Evolutionary conservation across 2,329 filamentous ascomycete species (phyloP).

Genomic region (Chaetomium sp.): DNA sequence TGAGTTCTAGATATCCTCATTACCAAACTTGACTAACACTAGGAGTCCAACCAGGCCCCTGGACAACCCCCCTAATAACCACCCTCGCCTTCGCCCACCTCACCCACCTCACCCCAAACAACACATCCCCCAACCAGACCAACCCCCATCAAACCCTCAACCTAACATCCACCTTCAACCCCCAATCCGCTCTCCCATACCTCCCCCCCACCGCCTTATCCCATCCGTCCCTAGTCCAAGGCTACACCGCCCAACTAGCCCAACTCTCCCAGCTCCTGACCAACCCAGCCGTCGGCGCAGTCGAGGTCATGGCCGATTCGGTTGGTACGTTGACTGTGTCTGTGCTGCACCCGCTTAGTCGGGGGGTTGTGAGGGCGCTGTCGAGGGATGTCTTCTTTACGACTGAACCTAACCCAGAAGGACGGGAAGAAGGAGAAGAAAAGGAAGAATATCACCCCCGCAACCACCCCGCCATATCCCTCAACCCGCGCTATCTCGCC

Average conservation of each 20-base stretch:
- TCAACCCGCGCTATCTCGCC: constrained; percentile 44
- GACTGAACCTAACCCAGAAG: background rate
- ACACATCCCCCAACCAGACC: constrained; percentile 17
- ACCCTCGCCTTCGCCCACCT: constrained; percentile 23
- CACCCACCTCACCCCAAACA: constrained; percentile 14
- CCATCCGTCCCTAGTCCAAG: background rate
- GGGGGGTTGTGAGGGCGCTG: constrained; percentile 39
- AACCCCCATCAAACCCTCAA: background rate
- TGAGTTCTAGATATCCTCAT: background rate
- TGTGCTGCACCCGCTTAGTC: constrained; percentile 22
- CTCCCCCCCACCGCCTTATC: background rate
- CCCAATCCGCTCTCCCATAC: constrained; percentile 10
- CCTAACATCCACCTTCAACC: constrained; percentile 3
- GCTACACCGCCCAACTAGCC: background rate
- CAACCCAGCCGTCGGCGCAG: constrained; percentile 19
- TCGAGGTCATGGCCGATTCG: constrained; percentile 27
- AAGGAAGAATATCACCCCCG: constrained; percentile 28
- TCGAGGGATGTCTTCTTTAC: background rate
- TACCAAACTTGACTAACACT: background rate
- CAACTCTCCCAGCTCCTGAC: background rate
- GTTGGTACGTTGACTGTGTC: constrained; percentile 22
- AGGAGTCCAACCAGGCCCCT: constrained; percentile 9
- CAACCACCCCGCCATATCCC: constrained; percentile 34
- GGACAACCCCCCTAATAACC: constrained; percentile 24
- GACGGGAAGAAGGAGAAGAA: background rate